These are phyloP conservation scores for Suillus ampliporus DNA, from an alignment of 768 basidiomycete species.

Conservation along the genomic window DNA sequence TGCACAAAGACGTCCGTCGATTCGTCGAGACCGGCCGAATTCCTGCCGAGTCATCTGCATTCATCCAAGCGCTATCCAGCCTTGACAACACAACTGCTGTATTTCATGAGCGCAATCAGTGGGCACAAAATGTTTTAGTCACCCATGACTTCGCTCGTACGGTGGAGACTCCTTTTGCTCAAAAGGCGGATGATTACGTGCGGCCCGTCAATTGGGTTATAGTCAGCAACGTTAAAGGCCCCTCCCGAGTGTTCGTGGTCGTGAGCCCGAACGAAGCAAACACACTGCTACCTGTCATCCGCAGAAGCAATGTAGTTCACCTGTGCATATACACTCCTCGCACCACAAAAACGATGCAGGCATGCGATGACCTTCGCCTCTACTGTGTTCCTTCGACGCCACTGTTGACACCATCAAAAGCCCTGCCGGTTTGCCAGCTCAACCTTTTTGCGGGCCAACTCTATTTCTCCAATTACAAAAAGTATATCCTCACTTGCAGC, in stretches of 20 bases:
- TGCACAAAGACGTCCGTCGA: conserved; percentile 24
- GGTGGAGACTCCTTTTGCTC: background rate
- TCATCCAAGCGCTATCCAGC: conserved; percentile 23
- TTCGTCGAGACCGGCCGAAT: conserved; percentile 40
- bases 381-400: conserved; percentile 16
- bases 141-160: conserved; percentile 25
- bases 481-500: conserved; percentile 34
- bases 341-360: conserved; percentile 36
- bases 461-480: conserved; percentile 32
- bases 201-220: conserved; percentile 39
- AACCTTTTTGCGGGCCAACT: conserved; percentile 41
- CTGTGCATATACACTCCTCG: conserved; percentile 52
- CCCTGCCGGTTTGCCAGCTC: conserved; percentile 26
- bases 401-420: background rate
- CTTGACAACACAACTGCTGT: conserved; percentile 16
- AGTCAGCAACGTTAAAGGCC: conserved; percentile 16
- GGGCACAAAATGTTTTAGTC: conserved; percentile 23
- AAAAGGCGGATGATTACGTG: conserved; percentile 21
- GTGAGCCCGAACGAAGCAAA: conserved; percentile 51
- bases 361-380: conserved; percentile 41
- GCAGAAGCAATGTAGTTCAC: conserved; percentile 33
- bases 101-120: conserved; percentile 27
- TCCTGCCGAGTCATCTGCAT: conserved; percentile 19
- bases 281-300: conserved; percentile 43
- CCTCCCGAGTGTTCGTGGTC: conserved; percentile 36